A percentile compares a stretch with the other conserved stretches of the same genome.
Evolutionary conservation across 1,139 yeast species (phyloP).

Genomic region (Kodamaea sp.): DNA sequence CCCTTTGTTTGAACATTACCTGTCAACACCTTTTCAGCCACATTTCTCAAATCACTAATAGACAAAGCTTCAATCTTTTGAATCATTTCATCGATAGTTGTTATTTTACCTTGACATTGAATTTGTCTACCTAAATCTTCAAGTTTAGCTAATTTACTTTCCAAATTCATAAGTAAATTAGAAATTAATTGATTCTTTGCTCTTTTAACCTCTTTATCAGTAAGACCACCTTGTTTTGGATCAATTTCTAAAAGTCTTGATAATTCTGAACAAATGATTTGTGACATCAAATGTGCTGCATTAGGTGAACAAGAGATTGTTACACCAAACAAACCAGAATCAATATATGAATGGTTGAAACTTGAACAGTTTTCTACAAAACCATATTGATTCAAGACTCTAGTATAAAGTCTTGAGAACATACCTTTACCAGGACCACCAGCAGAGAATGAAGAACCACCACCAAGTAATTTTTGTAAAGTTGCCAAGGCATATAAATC

Average conservation of each 20-base stretch:
- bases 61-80: constrained; percentile 65
- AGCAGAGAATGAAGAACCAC: constrained; percentile 96
- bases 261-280: constrained; percentile 75
- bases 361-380: constrained; percentile 86
- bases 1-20: constrained; percentile 55
- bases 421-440: constrained; percentile 99
- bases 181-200: constrained; percentile 91
- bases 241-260: constrained; percentile 55
- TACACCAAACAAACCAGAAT: constrained; percentile 89
- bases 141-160: constrained; percentile 82
- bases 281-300: constrained; percentile 80
- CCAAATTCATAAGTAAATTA: constrained; percentile 89
- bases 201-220: constrained; percentile 70
- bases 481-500: constrained; percentile 91
- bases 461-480: constrained; percentile 89
- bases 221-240: constrained; percentile 56
- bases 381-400: constrained; percentile 87
- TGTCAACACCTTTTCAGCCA: constrained; percentile 74
- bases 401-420: constrained; percentile 91
- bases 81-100: constrained; percentile 85
- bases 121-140: constrained; percentile 96
- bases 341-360: constrained; percentile 86
- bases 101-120: constrained; percentile 73
- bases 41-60: constrained; percentile 62
- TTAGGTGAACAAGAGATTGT: constrained; percentile 81